Evolutionary conservation across 2,329 filamentous ascomycete genomes (phyloP), one percentile per base, ranked within the genome.

Genomic region (Calycina herbarum): DNA sequence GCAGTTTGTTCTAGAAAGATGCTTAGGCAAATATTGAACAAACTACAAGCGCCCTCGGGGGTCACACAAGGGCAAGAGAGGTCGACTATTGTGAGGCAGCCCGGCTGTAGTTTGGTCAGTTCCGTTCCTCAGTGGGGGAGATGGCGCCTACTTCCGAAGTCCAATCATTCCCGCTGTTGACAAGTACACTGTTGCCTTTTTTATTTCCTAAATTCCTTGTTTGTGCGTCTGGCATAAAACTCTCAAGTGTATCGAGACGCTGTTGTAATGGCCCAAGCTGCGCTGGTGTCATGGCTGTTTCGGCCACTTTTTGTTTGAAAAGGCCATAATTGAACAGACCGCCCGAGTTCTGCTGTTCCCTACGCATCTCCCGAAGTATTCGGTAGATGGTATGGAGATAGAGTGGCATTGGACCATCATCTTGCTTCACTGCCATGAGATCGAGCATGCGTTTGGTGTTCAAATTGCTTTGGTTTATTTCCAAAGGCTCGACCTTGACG

Each of bases 31-130:
- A 93, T 89, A 62, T 90, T 88, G 76, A 94, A 94, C 0, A 94
- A 78, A 0, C 85, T 81, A 72, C 90, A 94, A 0, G 90, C 90
- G 45, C 84, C 86, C 29, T 87, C 84, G 0, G 86, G 76, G 0
- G 88, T 88, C 5, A 93, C 80, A 69, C 89, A 92, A 0, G 90
- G 88, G 73, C 89, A 92, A 0, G 86, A 91, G 0, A 95, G 78
- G 71, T 95, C 91, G 5, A 93, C 79, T 59, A 92, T 89, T 0
- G 86, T 90, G 0, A 91, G 76, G 13, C 79, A 78, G 0, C 86
- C 85, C 0, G 82, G 77, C 60, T 79, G 17, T 0, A 40, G 2
- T 5, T 38, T 38, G 17, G 5, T 59, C 8, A 65, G 45, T 24
- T 24, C 3, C 17, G 20, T 48, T 48, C 45, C 10, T 24, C 2